These are phyloP conservation scores for Nowakowskiella sp. DNA, from an alignment of 192 early-diverging fungal genomes.

Conservation along the genomic window DNA sequence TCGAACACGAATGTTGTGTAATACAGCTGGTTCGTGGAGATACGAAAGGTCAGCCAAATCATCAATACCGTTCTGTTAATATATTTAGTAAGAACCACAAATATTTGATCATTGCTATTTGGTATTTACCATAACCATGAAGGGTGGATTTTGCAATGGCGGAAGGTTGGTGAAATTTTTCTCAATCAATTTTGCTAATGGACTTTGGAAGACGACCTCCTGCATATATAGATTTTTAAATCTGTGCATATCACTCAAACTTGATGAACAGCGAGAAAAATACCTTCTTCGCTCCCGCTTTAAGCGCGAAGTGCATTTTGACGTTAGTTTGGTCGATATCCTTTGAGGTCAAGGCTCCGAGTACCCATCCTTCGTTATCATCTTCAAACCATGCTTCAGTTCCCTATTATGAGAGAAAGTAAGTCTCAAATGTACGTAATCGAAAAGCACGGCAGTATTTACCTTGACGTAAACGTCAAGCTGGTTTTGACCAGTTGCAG, in stretches of 20 bases:
- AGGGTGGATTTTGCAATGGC: constrained; percentile 87
- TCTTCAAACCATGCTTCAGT: constrained; percentile 83
- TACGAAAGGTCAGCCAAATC: constrained; percentile 92
- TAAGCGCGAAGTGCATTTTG: constrained; percentile 54
- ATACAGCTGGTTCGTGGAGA: constrained; percentile 84
- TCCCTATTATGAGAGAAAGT: constrained; percentile 14
- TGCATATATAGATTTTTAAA: constrained; percentile 19
- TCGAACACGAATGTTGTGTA: constrained; percentile 84
- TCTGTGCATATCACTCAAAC: constrained; percentile 14
- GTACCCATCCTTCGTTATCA: constrained; percentile 76
- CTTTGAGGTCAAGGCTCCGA: constrained; percentile 52
- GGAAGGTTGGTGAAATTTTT: constrained; percentile 67
- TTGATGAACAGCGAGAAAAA: constrained; percentile 10
- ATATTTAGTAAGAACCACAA: not conserved
- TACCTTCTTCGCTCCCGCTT: constrained; percentile 39
- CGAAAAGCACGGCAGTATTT: too few species aligned
- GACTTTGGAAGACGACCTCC: constrained; percentile 66
- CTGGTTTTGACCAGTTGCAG: too few species aligned
- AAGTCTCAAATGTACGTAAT: too few species aligned
- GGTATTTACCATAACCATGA: constrained; percentile 31
- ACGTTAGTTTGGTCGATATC: constrained; percentile 49
- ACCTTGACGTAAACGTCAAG: too few species aligned
- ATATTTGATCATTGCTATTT: not conserved
- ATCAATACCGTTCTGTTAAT: constrained; percentile 46
- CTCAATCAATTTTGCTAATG: constrained; percentile 57